Percentiles rank a stretch among this genome's conserved stretches.
phyloP scores from a whole-genome alignment of 306 rosid genomes.

The Betula pendula region DNA sequence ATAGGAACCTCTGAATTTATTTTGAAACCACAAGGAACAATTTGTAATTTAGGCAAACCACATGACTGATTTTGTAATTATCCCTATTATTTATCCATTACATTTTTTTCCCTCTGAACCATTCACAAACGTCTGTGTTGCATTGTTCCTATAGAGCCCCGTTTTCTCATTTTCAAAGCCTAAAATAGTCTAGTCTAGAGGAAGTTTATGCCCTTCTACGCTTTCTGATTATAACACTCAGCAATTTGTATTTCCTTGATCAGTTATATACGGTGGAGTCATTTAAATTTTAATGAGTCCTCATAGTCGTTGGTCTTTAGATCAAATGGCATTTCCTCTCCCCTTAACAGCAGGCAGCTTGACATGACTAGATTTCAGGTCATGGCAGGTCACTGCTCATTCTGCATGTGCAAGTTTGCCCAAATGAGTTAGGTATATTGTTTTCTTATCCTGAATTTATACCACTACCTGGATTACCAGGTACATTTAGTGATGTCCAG shows the following conservation, averaged over 20 bases:
- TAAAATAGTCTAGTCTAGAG: conserved; percentile 10
- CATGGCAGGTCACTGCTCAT: background rate
- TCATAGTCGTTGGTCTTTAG: background rate
- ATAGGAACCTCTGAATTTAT: too few relatives aligned
- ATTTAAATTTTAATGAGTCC: background rate
- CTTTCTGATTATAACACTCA: conserved; percentile 6
- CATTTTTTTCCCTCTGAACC: conserved; percentile 26
- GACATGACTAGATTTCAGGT: conserved; percentile 9
- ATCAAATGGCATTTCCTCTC: background rate
- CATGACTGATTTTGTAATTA: too few relatives aligned
- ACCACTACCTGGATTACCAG: background rate
- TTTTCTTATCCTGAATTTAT: background rate
- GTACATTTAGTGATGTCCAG: background rate
- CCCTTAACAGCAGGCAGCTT: conserved; percentile 1
- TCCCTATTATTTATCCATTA: too few relatives aligned
- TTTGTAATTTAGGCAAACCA: too few relatives aligned
- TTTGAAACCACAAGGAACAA: too few relatives aligned
- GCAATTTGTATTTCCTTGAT: conserved; percentile 4
- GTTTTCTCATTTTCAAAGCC: conserved; percentile 21
- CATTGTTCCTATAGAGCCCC: conserved; percentile 7
- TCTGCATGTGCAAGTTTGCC: background rate
- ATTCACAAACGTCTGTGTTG: conserved; percentile 12
- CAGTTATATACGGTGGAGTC: conserved; percentile 7
- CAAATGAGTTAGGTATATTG: background rate
- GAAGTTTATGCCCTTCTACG: conserved; percentile 18